Evolutionary conservation across 108 stramenopile species (phyloP).

Genomic region (Schizochytrium sp.): DNA sequence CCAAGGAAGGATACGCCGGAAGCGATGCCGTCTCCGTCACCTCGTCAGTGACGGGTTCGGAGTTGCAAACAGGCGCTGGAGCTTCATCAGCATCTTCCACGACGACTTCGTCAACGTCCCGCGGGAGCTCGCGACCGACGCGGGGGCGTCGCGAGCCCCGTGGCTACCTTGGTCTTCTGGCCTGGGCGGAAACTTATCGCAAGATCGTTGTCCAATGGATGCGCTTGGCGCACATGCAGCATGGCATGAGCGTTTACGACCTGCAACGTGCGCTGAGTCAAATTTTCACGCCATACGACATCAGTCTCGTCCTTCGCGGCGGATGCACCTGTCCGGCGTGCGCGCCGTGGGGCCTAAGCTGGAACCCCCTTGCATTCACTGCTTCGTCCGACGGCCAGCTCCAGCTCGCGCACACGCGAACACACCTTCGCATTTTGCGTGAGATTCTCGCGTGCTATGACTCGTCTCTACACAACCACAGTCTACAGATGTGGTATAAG

Average conservation of each 20-base stretch:
- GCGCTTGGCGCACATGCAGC: not conserved
- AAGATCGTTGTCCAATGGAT: not conserved
- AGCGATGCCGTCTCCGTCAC: not conserved
- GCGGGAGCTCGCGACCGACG: not conserved
- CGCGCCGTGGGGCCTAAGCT: not conserved
- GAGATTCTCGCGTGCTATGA: not conserved
- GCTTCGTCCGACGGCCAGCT: not conserved
- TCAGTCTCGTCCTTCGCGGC: not conserved
- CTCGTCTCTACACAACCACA: not conserved
- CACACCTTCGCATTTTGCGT: not conserved
- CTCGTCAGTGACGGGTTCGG: too few species aligned
- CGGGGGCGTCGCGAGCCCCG: not conserved
- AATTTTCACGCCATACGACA: not conserved
- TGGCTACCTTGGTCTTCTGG: not conserved
- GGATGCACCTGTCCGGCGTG: not conserved
- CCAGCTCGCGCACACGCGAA: not conserved
- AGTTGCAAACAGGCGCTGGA: too few species aligned
- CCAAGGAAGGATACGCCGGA: too few species aligned
- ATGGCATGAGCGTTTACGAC: not conserved
- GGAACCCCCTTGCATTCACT: not conserved
- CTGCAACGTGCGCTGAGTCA: not conserved
- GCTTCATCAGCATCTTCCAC: too few species aligned
- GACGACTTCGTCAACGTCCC: too few species aligned
- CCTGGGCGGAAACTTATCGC: not conserved
- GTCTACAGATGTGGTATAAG: not conserved